Evolutionary conservation across 768 basidiomycete species (phyloP), one percentile per base, ranked within the genome.

Genomic region (Fibroporia radiculosa): DNA sequence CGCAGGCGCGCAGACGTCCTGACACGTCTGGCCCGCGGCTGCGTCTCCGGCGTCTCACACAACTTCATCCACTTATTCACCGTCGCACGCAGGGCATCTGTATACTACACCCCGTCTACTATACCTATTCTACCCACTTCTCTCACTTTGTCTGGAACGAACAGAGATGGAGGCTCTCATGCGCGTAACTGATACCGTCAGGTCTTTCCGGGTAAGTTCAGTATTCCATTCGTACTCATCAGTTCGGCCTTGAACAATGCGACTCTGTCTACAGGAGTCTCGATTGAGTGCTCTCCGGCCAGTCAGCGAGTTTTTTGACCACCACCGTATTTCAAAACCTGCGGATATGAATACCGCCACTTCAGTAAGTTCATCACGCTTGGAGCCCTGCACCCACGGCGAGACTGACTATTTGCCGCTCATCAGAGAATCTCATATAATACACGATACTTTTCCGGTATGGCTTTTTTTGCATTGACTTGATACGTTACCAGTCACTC

Each of bases 381-480:
- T n/a, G n/a, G n/a, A n/a, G n/a, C n/a, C n/a, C n/a, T n/a, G 23
- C 44, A 40, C 40, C 38, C 19, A 16, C 27, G 20, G 25, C 34
- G 14, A 25, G 29, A 24, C 45, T 40, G 27, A 32, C 29, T 10
- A 31, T 31, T 10, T n/a, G n/a, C n/a, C 35, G 23, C 35, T 16
- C 33, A 42, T 34, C 58, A 92, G 90, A 80, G 91, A 48, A 88
- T 93, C 75, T 88, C 89, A 19, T 92, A 95, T 71, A 95, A 95
- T 69, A 92, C 91, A 31, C 82, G 86, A 39, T 89, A 88, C 61
- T 89, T 88, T 66, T 89, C 86, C 46, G 83, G 82, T 82, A 49
- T 44, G 60, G 25, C 26, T 48, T 45, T 43, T 42, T n/a, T n/a
- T 31, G 29, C 14, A 26, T 10, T 10, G 20, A 23, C n/a, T n/a